These are phyloP conservation scores for Arxiozyma slooffiae DNA, from an alignment of 1,139 yeast species.

Conservation along the genomic window DNA sequence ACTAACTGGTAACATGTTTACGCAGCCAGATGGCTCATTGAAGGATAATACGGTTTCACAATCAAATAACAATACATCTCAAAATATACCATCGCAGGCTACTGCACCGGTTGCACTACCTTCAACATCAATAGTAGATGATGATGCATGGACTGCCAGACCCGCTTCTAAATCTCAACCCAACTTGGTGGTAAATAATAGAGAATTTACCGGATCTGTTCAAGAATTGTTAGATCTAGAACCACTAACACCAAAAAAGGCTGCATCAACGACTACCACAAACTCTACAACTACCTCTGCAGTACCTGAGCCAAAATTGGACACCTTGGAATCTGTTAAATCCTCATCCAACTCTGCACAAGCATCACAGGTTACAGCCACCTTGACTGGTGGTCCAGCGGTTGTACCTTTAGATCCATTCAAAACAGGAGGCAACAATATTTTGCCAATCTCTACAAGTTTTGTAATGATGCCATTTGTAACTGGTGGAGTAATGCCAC, in stretches of 20 bases:
- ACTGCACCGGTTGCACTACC: constrained; percentile 11
- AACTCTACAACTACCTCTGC: not conserved
- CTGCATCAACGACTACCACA: constrained; percentile 17
- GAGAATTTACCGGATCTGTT: constrained; percentile 70
- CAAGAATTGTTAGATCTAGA: constrained; percentile 74
- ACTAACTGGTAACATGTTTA: constrained; percentile 51
- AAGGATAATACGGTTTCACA: constrained; percentile 37
- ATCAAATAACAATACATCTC: constrained; percentile 12
- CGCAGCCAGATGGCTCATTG: constrained; percentile 65
- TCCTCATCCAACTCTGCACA: constrained; percentile 28
- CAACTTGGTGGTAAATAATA: constrained; percentile 24
- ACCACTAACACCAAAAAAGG: constrained; percentile 46
- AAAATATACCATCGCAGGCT: constrained; percentile 9
- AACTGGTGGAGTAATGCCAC: constrained; percentile 39
- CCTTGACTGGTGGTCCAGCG: constrained; percentile 26
- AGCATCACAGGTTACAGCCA: constrained; percentile 25
- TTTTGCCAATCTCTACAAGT: constrained; percentile 36
- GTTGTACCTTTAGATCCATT: constrained; percentile 17
- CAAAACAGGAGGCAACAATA: constrained; percentile 32
- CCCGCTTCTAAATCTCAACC: constrained; percentile 53
- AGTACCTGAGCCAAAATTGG: constrained; percentile 29
- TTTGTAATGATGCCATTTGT: constrained; percentile 35
- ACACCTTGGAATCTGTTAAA: constrained; percentile 42
- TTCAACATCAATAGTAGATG: constrained; percentile 35
- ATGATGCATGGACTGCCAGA: constrained; percentile 88